Conservation (phyloP, 1,284 basidiomycete species). For the Malassezia equina region DNA sequence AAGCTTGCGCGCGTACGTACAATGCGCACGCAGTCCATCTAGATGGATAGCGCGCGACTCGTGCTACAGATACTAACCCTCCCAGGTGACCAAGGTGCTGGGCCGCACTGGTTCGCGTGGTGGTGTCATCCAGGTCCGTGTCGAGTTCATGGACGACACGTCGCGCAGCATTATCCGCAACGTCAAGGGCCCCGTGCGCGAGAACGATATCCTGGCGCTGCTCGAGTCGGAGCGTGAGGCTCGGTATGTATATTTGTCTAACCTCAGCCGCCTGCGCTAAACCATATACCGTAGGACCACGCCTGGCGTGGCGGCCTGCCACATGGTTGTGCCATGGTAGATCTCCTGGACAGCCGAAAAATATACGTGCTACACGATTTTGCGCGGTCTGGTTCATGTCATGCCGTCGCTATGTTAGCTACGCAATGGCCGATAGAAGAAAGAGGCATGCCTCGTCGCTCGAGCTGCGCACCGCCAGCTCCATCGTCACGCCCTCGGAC, state of each 20-base stretch:
- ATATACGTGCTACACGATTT: slow-evolving; percentile 2
- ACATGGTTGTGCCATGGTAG: background rate
- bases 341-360: slow-evolving; percentile 2
- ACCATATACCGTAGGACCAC: slow-evolving; percentile 2
- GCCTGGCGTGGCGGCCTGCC: background rate
- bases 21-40: background rate
- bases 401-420: too few species aligned
- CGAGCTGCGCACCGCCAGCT: slow-evolving; percentile 85
- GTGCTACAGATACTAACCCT: background rate
- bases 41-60: background rate
- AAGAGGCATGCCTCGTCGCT: slow-evolving; percentile 73
- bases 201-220: slow-evolving; percentile 92
- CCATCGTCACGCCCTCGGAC: slow-evolving; percentile 86
- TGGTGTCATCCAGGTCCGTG: slow-evolving; percentile 98
- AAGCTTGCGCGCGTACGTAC: slow-evolving; percentile 21
- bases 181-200: slow-evolving; percentile 94
- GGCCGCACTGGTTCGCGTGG: slow-evolving; percentile 98
- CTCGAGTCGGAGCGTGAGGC: slow-evolving; percentile 99
- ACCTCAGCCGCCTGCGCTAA: slow-evolving; percentile 12
- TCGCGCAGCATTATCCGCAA: slow-evolving; percentile 95
- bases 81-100: slow-evolving; percentile 62
- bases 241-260: slow-evolving; percentile 59
- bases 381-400: background rate
- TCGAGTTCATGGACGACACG: slow-evolving; percentile 98
- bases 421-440: slow-evolving; percentile 71